Conservation (phyloP, 2,329 filamentous ascomycete species). For the Fusarium drepaniforme region DNA sequence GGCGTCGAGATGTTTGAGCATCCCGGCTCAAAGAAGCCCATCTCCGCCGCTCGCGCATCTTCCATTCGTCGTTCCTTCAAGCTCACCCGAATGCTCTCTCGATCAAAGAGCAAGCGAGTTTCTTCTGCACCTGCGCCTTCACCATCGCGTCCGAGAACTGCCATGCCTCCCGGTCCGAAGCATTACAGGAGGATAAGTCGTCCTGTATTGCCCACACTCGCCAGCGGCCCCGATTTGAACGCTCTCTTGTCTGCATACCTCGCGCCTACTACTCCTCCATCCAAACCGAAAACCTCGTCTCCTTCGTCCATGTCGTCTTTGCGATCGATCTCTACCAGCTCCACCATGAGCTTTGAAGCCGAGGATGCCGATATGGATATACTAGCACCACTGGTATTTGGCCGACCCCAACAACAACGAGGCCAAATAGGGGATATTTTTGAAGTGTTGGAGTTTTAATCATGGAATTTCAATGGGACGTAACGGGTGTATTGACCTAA, state of each 20-base stretch:
- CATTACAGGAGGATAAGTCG: conserved; percentile 39
- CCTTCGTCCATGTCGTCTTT: conserved; percentile 20
- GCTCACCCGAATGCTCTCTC: conserved; percentile 32
- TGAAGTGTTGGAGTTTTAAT: conserved; percentile 34
- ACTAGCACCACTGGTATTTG: conserved; percentile 36
- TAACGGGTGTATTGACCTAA: background rate
- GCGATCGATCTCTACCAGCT: conserved; percentile 37
- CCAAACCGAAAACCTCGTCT: conserved; percentile 26
- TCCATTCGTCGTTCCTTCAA: conserved; percentile 36
- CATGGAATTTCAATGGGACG: background rate
- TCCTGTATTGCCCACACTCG: conserved; percentile 30
- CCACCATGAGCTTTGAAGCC: conserved; percentile 34
- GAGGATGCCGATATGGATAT: conserved; percentile 30
- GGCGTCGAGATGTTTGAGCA: conserved; percentile 37
- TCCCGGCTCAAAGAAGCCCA: conserved; percentile 6
- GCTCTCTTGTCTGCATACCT: conserved; percentile 37
- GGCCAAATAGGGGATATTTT: conserved; percentile 38
- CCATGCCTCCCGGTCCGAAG: conserved; percentile 18
- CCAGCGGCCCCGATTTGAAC: conserved; percentile 32
- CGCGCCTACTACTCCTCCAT: conserved; percentile 20
- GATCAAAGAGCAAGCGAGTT: conserved; percentile 34
- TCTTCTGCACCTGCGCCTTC: conserved; percentile 16
- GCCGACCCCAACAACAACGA: conserved; percentile 28
- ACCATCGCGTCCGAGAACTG: conserved; percentile 32
- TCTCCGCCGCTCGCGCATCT: conserved; percentile 22